Percentiles rank a stretch among this genome's conserved stretches.
Conservation (phyloP, 2,329 filamentous ascomycete genomes). For the Lachnellula hyalina region DNA sequence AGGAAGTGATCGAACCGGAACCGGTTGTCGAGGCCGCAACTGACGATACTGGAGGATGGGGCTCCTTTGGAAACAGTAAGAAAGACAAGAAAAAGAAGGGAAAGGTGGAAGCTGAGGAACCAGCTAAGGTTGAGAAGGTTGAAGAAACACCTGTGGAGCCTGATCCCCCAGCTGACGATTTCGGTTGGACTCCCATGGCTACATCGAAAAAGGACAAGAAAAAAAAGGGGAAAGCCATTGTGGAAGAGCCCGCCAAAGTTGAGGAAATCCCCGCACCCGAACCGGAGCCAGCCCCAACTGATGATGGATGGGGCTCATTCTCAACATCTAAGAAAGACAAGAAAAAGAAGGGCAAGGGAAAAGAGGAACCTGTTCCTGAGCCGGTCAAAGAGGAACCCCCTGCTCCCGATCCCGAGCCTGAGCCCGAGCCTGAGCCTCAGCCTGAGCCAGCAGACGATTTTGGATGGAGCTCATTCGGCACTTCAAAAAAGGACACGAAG, state of each 20-base stretch:
- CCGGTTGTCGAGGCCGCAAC: constrained; percentile 29
- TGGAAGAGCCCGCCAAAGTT: constrained; percentile 20
- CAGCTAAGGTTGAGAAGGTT: constrained; percentile 17
- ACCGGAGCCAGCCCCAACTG: constrained; percentile 22
- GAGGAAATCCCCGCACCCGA: constrained; percentile 32
- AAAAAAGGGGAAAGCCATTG: constrained; percentile 39
- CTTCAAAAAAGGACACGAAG: constrained; percentile 38
- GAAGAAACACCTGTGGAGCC: constrained; percentile 34
- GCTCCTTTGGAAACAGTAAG: constrained; percentile 44
- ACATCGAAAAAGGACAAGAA: constrained; percentile 30
- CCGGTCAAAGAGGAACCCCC: constrained; percentile 18
- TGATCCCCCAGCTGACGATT: constrained; percentile 25
- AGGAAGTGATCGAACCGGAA: constrained; percentile 29
- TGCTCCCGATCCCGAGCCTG: constrained; percentile 34
- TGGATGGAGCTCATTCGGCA: constrained; percentile 27
- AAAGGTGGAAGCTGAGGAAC: constrained; percentile 27
- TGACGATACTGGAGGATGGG: constrained; percentile 45
- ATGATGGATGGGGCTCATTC: constrained; percentile 17
- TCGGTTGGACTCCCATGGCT: no score
- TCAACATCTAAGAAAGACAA: constrained; percentile 44
- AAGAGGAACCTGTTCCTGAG: constrained; percentile 23
- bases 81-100: constrained; percentile 41
- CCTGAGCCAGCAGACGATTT: constrained; percentile 29
- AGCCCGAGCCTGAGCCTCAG: constrained; percentile 32
- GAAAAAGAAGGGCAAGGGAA: constrained; percentile 36